A percentile compares a stretch with the other conserved stretches of the same genome.
Evolutionary conservation across 768 basidiomycete genomes (phyloP).

Genomic region (Hemileccinum impolitum): DNA sequence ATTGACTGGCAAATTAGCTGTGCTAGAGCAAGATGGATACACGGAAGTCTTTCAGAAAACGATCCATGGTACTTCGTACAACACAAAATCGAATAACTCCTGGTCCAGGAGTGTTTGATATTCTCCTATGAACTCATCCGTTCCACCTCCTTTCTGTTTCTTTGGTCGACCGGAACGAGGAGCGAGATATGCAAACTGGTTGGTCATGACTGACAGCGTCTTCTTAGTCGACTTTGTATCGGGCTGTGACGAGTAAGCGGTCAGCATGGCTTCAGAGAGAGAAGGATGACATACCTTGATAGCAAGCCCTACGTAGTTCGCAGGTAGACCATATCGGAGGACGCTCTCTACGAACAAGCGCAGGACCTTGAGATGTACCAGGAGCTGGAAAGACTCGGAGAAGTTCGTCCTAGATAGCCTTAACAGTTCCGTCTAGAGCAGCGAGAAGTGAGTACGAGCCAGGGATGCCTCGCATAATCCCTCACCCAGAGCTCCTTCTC

Average conservation of each 20-base stretch:
- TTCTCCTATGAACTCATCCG: conserved; percentile 82
- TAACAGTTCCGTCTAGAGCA: conserved; percentile 78
- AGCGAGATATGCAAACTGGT: conserved; percentile 77
- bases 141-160: conserved; percentile 30
- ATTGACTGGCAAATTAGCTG: not conserved
- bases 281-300: conserved; percentile 57
- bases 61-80: conserved; percentile 93
- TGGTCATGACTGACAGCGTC: conserved; percentile 65
- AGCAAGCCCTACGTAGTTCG: conserved; percentile 78
- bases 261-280: conserved; percentile 1
- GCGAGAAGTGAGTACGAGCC: conserved; percentile 1
- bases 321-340: conserved; percentile 91
- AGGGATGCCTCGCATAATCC: not conserved
- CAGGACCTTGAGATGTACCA: conserved; percentile 90
- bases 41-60: conserved; percentile 42
- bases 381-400: conserved; percentile 91
- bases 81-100: conserved; percentile 92
- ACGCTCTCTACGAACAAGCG: conserved; percentile 94
- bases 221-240: conserved; percentile 83
- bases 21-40: not conserved
- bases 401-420: conserved; percentile 92
- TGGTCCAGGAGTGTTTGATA: conserved; percentile 92
- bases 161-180: conserved; percentile 57
- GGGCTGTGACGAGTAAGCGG: conserved; percentile 48
- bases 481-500: conserved; percentile 97